Percentiles rank a stretch among this genome's conserved stretches.
phyloP scores from a whole-genome alignment of 2,329 filamentous ascomycete species.

The Fusarium fracticaudum region DNA sequence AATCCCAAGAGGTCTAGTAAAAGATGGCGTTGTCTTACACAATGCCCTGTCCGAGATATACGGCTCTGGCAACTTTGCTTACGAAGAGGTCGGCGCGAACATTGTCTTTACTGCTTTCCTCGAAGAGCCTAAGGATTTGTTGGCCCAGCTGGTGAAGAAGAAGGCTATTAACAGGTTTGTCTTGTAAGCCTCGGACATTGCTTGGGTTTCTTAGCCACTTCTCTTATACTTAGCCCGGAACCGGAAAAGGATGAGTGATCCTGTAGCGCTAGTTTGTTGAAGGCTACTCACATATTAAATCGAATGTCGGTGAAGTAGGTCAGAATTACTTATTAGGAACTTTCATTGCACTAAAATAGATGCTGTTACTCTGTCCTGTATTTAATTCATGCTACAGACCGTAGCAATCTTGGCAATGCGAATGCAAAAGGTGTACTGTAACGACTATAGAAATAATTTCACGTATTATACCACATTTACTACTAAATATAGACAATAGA shows the following conservation, averaged over 20 bases:
- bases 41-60: background rate
- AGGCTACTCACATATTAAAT: background rate
- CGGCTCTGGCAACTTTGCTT: background rate
- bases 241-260: background rate
- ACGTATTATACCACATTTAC: too few species aligned
- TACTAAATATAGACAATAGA: background rate
- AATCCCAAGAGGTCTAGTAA: background rate
- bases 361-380: too few species aligned
- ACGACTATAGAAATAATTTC: too few species aligned
- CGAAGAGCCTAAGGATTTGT: background rate
- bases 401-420: too few species aligned
- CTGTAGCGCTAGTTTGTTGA: background rate
- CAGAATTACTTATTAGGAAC: background rate
- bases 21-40: background rate
- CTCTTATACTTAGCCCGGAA: background rate
- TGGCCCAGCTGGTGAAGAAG: background rate
- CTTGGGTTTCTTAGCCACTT: background rate
- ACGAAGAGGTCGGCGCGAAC: background rate
- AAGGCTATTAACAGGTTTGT: background rate
- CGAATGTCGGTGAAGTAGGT: rapidly evolving
- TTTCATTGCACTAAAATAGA: too few species aligned
- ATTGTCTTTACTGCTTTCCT: background rate
- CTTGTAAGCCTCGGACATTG: background rate
- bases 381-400: too few species aligned
- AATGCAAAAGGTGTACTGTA: too few species aligned